Evolutionary conservation across 2,329 filamentous ascomycete species (phyloP).

Genomic region (Colletotrichum scovillei): DNA sequence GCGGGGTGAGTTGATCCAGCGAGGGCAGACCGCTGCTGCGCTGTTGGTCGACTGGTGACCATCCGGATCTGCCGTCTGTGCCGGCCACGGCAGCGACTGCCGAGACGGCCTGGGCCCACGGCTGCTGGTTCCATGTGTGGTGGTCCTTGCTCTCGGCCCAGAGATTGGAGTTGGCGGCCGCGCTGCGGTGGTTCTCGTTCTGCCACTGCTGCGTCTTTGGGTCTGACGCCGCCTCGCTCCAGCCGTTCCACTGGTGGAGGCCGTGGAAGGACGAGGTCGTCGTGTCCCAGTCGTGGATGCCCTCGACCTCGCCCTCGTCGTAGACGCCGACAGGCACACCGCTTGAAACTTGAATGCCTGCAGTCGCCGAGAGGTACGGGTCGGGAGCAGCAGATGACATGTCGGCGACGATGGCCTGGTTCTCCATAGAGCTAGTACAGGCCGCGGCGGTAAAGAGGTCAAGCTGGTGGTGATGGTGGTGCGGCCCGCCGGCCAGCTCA

Average conservation of each 20-base stretch:
- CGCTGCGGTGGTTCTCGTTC: constrained; percentile 35
- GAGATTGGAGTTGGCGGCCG: constrained; percentile 42
- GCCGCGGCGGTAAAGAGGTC: constrained; percentile 32
- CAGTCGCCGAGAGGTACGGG: constrained; percentile 35
- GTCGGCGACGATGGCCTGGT: constrained; percentile 36
- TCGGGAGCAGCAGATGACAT: constrained; percentile 30
- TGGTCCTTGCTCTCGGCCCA: constrained; percentile 42
- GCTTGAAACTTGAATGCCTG: constrained; percentile 36
- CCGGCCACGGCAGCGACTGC: constrained; percentile 41
- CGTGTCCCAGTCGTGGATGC: constrained; percentile 34
- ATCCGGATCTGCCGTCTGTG: constrained; percentile 33
- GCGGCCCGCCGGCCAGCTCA: constrained; percentile 29
- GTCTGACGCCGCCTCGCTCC: constrained; percentile 32
- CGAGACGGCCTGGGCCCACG: constrained; percentile 47
- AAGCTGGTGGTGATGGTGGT: constrained; percentile 37
- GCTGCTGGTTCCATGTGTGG: constrained; percentile 46
- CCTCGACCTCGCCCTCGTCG: constrained; percentile 33
- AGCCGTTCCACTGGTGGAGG: constrained; percentile 36
- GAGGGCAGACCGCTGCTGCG: constrained; percentile 31
- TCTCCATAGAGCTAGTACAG: constrained; percentile 36
- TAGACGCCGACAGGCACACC: constrained; percentile 34
- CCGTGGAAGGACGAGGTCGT: constrained; percentile 29
- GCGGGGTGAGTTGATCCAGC: constrained; percentile 35
- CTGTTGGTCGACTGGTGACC: constrained; percentile 34
- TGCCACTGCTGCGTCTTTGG: constrained; percentile 34